Percentiles rank a stretch among this genome's conserved stretches.
phyloP scores from a whole-genome alignment of 1,284 basidiomycete genomes.

The Ustilago curta region DNA sequence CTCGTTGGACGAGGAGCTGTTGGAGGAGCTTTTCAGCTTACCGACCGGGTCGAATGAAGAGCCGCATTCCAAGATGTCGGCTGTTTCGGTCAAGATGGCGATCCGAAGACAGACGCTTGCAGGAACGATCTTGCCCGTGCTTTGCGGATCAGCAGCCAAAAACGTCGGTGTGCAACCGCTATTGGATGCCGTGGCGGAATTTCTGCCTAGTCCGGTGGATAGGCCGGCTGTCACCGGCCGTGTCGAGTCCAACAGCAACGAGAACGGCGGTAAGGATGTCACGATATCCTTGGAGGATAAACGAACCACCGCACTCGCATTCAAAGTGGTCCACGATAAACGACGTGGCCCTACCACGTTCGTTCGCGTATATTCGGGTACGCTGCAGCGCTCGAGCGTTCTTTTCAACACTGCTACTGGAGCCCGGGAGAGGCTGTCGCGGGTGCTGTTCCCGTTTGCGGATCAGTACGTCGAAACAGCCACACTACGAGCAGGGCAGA shows the following conservation, averaged over 20 bases:
- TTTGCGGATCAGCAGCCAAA: conserved; percentile 85
- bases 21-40: conserved; percentile 75
- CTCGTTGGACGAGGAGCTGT: conserved; percentile 81
- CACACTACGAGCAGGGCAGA: conserved; percentile 82
- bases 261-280: conserved; percentile 61
- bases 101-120: conserved; percentile 78
- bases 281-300: conserved; percentile 31
- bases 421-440: conserved; percentile 79
- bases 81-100: conserved; percentile 69
- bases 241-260: not conserved
- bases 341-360: conserved; percentile 90
- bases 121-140: conserved; percentile 79
- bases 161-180: conserved; percentile 84
- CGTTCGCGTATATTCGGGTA: conserved; percentile 86
- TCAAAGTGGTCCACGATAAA: conserved; percentile 89
- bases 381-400: conserved; percentile 74
- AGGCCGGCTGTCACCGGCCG: conserved; percentile 35
- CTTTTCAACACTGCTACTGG: conserved; percentile 79
- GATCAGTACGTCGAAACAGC: conserved; percentile 83
- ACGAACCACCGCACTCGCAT: conserved; percentile 74
- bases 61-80: conserved; percentile 74
- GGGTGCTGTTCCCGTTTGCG: conserved; percentile 84
- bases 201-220: conserved; percentile 79
- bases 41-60: conserved; percentile 72
- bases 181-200: conserved; percentile 82